A percentile compares a stretch with the other conserved stretches of the same genome.
phyloP scores from a whole-genome alignment of 306 rosid genomes.

The Acacia confusa region DNA sequence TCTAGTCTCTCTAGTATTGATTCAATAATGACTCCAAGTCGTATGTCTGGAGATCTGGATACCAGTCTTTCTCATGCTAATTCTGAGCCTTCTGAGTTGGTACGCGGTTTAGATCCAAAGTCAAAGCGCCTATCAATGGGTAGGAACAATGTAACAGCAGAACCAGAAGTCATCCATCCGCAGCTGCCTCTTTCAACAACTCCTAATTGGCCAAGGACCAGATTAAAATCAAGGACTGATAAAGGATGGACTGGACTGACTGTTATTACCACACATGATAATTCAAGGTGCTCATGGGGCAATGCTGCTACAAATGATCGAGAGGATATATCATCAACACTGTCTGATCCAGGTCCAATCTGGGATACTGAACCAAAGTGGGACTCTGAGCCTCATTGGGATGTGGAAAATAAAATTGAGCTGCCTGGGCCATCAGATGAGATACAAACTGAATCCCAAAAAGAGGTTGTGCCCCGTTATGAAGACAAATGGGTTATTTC shows the following conservation, averaged over 20 bases:
- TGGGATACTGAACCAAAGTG: constrained; percentile 99
- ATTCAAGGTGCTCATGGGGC: constrained; percentile 83
- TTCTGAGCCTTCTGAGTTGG: constrained; percentile 92
- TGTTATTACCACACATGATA: constrained; percentile 76
- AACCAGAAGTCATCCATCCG: constrained; percentile 95
- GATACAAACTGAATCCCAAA: constrained; percentile 53
- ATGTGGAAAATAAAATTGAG: constrained; percentile 84
- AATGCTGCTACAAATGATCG: constrained; percentile 69
- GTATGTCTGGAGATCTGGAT: constrained; percentile 84
- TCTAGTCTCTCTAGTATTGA: constrained; percentile 99
- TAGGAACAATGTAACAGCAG: constrained; percentile 76
- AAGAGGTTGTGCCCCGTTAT: constrained; percentile 54
- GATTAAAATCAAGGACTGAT: constrained; percentile 91
- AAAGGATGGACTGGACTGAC: constrained; percentile 92
- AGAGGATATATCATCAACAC: constrained; percentile 95
- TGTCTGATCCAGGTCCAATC: constrained; percentile 99
- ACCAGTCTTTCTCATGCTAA: constrained; percentile 81
- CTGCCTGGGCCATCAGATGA: constrained; percentile 83
- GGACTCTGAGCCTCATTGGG: constrained; percentile 89
- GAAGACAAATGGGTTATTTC: constrained; percentile 82
- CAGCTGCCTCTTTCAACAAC: constrained; percentile 87
- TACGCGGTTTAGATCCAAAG: constrained; percentile 94
- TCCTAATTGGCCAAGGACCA: constrained; percentile 97
- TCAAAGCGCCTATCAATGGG: constrained; percentile 87
- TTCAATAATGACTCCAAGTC: constrained; percentile 96